Base-by-base conservation (phyloP, 305 asterid species). In the Salvia sclarea region DNA sequence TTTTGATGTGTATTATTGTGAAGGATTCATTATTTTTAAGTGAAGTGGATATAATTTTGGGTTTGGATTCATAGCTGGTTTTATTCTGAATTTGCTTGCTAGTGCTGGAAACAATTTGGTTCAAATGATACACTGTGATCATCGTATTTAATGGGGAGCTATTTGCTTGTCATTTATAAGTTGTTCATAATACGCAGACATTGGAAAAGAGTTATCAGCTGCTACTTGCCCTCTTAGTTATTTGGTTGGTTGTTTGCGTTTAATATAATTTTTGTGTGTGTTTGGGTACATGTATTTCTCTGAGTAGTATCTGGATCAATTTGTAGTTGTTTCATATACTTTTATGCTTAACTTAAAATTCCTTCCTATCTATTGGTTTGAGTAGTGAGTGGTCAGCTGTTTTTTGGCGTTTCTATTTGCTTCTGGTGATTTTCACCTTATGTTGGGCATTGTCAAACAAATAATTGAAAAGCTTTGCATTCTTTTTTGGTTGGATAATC, bases 401-500 rank as follows among this genome's bases (percentile, higher is more conserved):
- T 18, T 22, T 6, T 33, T 50, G 12, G 13, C 10, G 7, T 18
- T 18, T 49, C 60, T 50, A 31, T 13, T 49, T 48, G 35, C 44
- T 31, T 47, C 0, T 31, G 48, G 6, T 20, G 35, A n/a, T 33
- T 31, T 48, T 48, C 9, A 13, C 60, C 22, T 30, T 45, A 25
- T 43, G 11, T 35, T 45, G 12, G 10, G n/a, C 40, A 14, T 30
- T 30, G 5, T 31, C 14, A 13, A 37, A 21, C 38, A 37, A 35
- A 4, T 35, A 20, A 20, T 22, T 52, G 16, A 16, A 5, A n/a
- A 33, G 24, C 5, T 18, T 12, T 13, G 22, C 35, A 8, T 33
- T 50, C 21, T 66, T 54, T 5, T 13, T n/a, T 13, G 61, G 61
- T 67, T 67, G 62, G 43, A 25, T 16, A n/a, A 54, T 37, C 24